Percentiles rank a stretch among this genome's conserved stretches.
Conservation (phyloP, 2,329 filamentous ascomycete genomes). For the Moelleriella libera region DNA sequence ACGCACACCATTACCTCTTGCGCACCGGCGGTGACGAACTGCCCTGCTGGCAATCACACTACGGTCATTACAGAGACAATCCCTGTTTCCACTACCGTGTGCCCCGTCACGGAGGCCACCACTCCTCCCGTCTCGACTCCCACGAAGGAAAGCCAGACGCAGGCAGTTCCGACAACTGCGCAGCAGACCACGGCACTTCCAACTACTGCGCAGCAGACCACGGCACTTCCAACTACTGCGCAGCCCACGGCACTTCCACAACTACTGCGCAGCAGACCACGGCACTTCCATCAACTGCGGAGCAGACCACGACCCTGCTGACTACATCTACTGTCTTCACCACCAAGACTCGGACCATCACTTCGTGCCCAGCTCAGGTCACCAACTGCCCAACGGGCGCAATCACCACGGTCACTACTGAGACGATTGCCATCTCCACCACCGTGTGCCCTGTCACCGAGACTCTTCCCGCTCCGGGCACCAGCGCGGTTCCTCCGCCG, state of each 20-base stretch:
- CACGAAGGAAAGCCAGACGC: not conserved
- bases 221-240: not conserved
- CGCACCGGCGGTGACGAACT: slow-evolving; percentile 15
- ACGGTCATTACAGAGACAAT: slow-evolving; percentile 15
- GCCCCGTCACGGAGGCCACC: slow-evolving; percentile 19
- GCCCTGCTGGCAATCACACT: slow-evolving; percentile 13
- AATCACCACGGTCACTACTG: slow-evolving; percentile 14
- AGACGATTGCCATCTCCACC: slow-evolving; percentile 15
- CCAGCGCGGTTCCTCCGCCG: not conserved
- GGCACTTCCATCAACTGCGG: not conserved
- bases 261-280: not conserved
- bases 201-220: not conserved
- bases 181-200: not conserved
- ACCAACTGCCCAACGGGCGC: slow-evolving; percentile 17
- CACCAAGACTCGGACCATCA: slow-evolving; percentile 15
- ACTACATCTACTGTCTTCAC: not conserved
- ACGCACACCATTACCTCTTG: slow-evolving; percentile 15
- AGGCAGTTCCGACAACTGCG: not conserved
- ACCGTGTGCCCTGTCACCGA: not conserved
- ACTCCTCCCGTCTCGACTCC: not conserved
- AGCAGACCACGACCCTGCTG: not conserved
- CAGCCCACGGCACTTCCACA: not conserved
- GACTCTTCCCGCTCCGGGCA: not conserved
- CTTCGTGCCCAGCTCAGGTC: slow-evolving; percentile 14
- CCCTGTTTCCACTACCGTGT: slow-evolving; percentile 24